Evolutionary conservation across 2,329 filamentous ascomycete species (phyloP), one percentile per base, ranked within the genome.

Genomic region (Hypoxylon sp.): DNA sequence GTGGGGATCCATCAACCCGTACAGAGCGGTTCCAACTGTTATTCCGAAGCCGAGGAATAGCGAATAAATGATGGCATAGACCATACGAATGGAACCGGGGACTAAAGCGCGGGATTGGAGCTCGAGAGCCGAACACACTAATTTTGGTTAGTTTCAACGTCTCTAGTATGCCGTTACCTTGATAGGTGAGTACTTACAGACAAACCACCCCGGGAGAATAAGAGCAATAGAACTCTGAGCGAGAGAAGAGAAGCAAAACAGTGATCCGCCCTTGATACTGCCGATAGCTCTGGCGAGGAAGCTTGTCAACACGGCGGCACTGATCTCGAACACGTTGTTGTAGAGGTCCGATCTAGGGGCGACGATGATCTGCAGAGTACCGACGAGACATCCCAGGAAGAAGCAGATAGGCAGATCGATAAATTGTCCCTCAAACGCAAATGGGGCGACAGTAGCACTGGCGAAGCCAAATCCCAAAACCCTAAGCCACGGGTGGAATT

Each of bases 311-410:
- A 91, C 84, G 0, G 87, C 82, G 2, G 88, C 86, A 6, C 78
- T 79, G 22, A 85, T 80, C 59, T 85, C 82, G 59, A 84, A 81
- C 1, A 84, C 78, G 51, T 85, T 81, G 43, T 81, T 81, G 74
- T 91, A 91, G 1, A 94, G 82, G 44, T 91, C 88, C 13, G 92
- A 94, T 20, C 83, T 86, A 0, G 92, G 91, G 0, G 91, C 89
- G 4, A 93, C 79, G 26, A 92, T 85, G 8, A 94, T 85, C 72
- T 95, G 91, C 50, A 96, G 57, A n/a, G 68, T 68, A 5, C 73
- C 73, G 28, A 74, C 73, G 39, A 74, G 66, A 19, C 68, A 69
- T 19, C 73, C 73, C n/a, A 74, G 64, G 39, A 73, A 52, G 53
- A 73, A 74, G 56, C 73, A 74, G 3, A 74, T 53, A n/a, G 72